phyloP scores from a whole-genome alignment of 805 yeast species.

The Wickerhamiella sergipiensis region DNA sequence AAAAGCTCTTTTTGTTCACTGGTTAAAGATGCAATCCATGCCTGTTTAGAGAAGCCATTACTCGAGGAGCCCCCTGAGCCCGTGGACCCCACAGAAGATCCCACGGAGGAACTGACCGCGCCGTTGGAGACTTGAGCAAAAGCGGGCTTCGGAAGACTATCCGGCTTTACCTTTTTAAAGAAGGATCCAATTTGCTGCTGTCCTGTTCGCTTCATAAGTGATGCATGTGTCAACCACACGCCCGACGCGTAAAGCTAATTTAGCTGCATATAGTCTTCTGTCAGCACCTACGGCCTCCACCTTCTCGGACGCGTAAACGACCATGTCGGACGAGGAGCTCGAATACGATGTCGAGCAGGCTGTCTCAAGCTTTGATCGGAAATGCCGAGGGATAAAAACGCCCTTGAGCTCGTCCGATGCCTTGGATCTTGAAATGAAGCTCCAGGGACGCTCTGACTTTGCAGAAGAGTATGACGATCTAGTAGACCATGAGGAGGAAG shows the following conservation, averaged over 20 bases:
- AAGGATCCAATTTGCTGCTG: constrained; percentile 5
- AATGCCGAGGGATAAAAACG: background rate
- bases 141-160: constrained; percentile 1
- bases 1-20: constrained; percentile 40
- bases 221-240: background rate
- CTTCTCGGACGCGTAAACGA: background rate
- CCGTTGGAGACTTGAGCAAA: background rate
- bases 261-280: background rate
- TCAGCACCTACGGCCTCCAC: background rate
- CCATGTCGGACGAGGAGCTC: background rate
- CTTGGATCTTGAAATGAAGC: background rate
- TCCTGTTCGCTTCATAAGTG: constrained; percentile 6
- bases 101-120: too few species aligned
- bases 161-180: constrained; percentile 23
- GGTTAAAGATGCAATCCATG: constrained; percentile 38
- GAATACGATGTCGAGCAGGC: background rate
- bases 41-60: constrained; percentile 25
- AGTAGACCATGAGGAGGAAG: background rate
- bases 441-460: background rate
- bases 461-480: background rate
- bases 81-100: too few species aligned
- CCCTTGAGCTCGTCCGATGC: background rate
- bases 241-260: background rate
- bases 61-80: too few species aligned
- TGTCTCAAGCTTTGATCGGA: background rate